A percentile compares a stretch with the other conserved stretches of the same genome.
These are phyloP conservation scores for Phylloporus scabripes DNA, from an alignment of 768 basidiomycete genomes.

Conservation along the genomic window DNA sequence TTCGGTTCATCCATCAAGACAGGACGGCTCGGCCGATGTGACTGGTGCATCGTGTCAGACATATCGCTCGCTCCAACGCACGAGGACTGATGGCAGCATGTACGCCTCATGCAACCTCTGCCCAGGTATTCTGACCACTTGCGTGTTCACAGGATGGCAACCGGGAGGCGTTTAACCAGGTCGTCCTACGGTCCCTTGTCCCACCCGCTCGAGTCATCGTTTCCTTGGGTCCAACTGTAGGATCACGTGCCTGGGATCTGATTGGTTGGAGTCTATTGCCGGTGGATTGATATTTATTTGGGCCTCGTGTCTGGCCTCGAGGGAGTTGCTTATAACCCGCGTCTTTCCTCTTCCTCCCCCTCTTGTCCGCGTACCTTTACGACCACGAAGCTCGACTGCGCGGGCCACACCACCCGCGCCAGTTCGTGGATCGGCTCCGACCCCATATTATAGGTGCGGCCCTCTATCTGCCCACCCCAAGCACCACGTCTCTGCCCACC, in stretches of 20 bases:
- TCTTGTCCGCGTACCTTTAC: constrained; percentile 14
- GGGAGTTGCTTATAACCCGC: constrained; percentile 17
- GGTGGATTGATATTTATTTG: constrained; percentile 9
- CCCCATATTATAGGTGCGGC: constrained; percentile 11
- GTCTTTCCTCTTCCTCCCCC: background rate
- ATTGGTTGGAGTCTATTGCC: constrained; percentile 21
- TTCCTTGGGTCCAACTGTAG: background rate
- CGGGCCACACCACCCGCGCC: constrained; percentile 15
- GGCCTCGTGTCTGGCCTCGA: constrained; percentile 28
- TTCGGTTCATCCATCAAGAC: background rate
- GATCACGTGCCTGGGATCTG: constrained; percentile 18
- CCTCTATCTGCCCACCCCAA: background rate
- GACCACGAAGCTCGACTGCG: constrained; percentile 21
- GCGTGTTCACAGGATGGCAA: background rate
- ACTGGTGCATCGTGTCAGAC: no score
- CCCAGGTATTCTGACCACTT: background rate
- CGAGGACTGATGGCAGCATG: constrained; percentile 1
- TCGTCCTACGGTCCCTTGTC: no score
- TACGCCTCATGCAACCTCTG: constrained; percentile 6
- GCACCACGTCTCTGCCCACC: background rate
- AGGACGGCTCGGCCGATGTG: background rate
- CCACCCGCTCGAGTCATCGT: background rate
- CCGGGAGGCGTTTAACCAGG: no score
- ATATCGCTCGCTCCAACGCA: background rate
- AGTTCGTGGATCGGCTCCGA: constrained; percentile 13